Evolutionary conservation across 2,329 filamentous ascomycete species (phyloP), one percentile per base, ranked within the genome.

Genomic region (Scortechinia acanthostroma): DNA sequence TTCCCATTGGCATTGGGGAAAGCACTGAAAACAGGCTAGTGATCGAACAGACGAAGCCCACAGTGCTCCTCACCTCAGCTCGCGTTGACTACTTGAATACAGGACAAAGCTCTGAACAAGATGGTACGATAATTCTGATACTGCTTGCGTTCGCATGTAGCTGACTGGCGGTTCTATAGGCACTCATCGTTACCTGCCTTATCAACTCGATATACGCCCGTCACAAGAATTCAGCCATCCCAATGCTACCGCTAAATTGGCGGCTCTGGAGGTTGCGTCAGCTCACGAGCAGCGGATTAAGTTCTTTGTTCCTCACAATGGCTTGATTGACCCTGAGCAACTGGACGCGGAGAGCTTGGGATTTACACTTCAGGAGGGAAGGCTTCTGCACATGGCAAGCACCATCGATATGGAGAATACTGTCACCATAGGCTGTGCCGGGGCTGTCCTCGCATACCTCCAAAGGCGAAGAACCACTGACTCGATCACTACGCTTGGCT

Each of bases 381-480:
- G 35, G 6, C 17, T 40, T 6, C 35, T 40, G 17, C 35, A 40
- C 17, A 40, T 40, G 10, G 14, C 35, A 6, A 40, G 35, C 17
- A 6, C 35, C 6, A 17, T 40, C 10, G 35, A 40, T 40, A 40
- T 40, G 35, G 35, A 40, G 35, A 40, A 40, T 17, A 6, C 35
- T 19, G 35, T 40, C 6, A 40, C 35, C 6, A 40, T 40, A 15
- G 35, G 35, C 35, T 40, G 35, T 19, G 35, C 35, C 6, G 35
- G 35, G 17, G 35, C 35, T 13, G 17, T 40, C 35, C 35, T 40
- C 17, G 20, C 10, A 15, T 19, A 40, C 20, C 17, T 40, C 6
- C 35, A 40, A 17, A 40, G 17, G 17, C 35, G 35, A 10, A 40
- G 35, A 19, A 17, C 35, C 17, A 19, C 35, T 6, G 17, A 10